Conservation (phyloP, 768 basidiomycete genomes). For the Termitomyces sp. region DNA sequence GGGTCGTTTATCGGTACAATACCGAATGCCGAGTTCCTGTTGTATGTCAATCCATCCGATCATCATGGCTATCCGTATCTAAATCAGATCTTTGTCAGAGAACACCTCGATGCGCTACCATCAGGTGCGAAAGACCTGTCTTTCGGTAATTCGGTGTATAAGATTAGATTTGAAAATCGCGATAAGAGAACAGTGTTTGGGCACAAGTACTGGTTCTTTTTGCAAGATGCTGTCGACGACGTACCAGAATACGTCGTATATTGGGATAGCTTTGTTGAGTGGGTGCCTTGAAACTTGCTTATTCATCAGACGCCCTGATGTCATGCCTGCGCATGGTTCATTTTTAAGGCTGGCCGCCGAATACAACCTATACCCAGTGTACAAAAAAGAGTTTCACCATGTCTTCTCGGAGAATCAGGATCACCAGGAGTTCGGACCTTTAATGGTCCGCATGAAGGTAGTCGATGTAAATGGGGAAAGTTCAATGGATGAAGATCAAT, state of each 20-base stretch:
- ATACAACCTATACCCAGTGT: slow-evolving; percentile 67
- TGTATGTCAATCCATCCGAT: slow-evolving; percentile 48
- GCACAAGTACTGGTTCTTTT: slow-evolving; percentile 90
- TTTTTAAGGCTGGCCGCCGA: slow-evolving; percentile 69
- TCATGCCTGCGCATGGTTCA: background rate
- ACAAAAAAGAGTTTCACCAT: slow-evolving; percentile 87
- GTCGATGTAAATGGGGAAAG: slow-evolving; percentile 82
- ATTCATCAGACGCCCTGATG: background rate
- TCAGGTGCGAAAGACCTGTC: slow-evolving; percentile 60
- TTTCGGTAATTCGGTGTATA: slow-evolving; percentile 91
- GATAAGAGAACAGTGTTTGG: slow-evolving; percentile 65
- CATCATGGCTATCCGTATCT: slow-evolving; percentile 1
- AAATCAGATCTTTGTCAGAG: slow-evolving; percentile 33
- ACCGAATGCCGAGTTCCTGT: slow-evolving; percentile 77
- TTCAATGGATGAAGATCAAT: slow-evolving; percentile 91
- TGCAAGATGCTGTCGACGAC: slow-evolving; percentile 92
- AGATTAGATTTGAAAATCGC: slow-evolving; percentile 78
- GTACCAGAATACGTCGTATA: slow-evolving; percentile 97
- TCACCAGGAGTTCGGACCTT: slow-evolving; percentile 72
- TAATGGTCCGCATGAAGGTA: slow-evolving; percentile 89
- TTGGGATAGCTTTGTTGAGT: slow-evolving; percentile 92
- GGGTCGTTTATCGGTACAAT: slow-evolving; percentile 98
- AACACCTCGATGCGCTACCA: slow-evolving; percentile 66
- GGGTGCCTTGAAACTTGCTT: slow-evolving; percentile 35
- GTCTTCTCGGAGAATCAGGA: slow-evolving; percentile 80